Conservation (phyloP, 306 rosid genomes). For the Canavalia gladiata region DNA sequence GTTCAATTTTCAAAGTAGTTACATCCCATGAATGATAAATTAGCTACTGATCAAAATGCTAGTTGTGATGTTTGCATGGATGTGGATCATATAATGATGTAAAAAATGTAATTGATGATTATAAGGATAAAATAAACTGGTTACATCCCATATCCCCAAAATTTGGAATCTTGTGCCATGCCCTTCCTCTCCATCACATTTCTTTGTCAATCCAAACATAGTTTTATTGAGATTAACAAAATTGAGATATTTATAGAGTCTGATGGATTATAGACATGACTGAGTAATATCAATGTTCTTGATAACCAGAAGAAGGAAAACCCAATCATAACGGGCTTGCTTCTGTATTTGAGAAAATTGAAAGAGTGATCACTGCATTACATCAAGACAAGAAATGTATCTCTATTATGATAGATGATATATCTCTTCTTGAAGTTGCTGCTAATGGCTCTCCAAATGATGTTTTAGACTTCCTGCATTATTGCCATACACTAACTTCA, state of each 20-base stretch:
- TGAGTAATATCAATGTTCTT: constrained; percentile 39
- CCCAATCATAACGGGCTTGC: constrained; percentile 60
- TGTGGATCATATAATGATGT: background rate
- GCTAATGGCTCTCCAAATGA: constrained; percentile 79
- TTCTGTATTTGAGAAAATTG: constrained; percentile 73
- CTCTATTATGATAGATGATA: constrained; percentile 80
- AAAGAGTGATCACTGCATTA: constrained; percentile 57
- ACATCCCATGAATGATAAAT: background rate
- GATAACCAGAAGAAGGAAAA: constrained; percentile 63
- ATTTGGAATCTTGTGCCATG: constrained; percentile 2
- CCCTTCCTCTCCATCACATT: background rate
- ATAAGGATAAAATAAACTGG: background rate
- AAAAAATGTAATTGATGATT: background rate
- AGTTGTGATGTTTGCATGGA: background rate
- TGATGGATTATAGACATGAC: constrained; percentile 27
- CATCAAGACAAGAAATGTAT: constrained; percentile 61
- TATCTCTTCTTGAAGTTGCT: constrained; percentile 85
- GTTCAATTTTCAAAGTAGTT: background rate
- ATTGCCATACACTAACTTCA: constrained; percentile 80
- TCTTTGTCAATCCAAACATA: background rate
- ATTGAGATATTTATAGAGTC: constrained; percentile 24
- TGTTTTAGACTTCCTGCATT: constrained; percentile 89
- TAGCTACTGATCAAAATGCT: background rate
- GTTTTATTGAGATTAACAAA: background rate
- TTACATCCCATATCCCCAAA: background rate